Percentiles rank a stretch among this genome's conserved stretches.
Conservation (phyloP, 1,139 yeast genomes). For the Pichia sp. region DNA sequence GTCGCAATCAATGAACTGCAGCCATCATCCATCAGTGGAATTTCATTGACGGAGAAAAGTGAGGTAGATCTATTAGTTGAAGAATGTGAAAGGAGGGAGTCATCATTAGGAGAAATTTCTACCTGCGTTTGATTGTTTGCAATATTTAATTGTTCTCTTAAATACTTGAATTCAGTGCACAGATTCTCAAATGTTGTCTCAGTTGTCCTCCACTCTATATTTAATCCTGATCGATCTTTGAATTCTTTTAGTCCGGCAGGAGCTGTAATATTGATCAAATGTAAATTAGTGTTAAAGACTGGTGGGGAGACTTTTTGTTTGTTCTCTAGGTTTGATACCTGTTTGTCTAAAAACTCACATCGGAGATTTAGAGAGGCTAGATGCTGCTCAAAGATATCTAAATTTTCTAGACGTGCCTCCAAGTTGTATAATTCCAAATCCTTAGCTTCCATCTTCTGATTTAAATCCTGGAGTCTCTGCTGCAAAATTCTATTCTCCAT, state of each 20-base stretch:
- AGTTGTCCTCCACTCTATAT: slow-evolving; percentile 39
- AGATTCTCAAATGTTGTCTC: slow-evolving; percentile 49
- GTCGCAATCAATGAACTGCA: background rate
- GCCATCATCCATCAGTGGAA: slow-evolving; percentile 8
- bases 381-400: slow-evolving; percentile 31
- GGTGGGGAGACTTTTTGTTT: slow-evolving; percentile 24
- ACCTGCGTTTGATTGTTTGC: slow-evolving; percentile 20
- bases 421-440: slow-evolving; percentile 18
- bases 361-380: slow-evolving; percentile 36
- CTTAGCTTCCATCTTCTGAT: slow-evolving; percentile 4
- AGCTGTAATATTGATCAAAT: slow-evolving; percentile 17
- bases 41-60: slow-evolving; percentile 14
- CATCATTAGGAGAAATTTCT: slow-evolving; percentile 7
- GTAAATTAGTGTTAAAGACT: background rate
- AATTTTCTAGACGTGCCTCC: slow-evolving; percentile 25
- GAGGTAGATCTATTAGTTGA: slow-evolving; percentile 8
- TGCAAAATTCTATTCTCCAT: slow-evolving; percentile 21
- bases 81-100: slow-evolving; percentile 1
- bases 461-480: slow-evolving; percentile 17
- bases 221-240: slow-evolving; percentile 10
- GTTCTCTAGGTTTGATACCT: slow-evolving; percentile 34
- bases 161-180: slow-evolving; percentile 43
- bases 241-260: slow-evolving; percentile 24
- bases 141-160: slow-evolving; percentile 30
- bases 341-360: slow-evolving; percentile 39